These are phyloP conservation scores for Diaporthe sp. DNA, from an alignment of 2,329 filamentous ascomycete genomes.

Conservation along the genomic window DNA sequence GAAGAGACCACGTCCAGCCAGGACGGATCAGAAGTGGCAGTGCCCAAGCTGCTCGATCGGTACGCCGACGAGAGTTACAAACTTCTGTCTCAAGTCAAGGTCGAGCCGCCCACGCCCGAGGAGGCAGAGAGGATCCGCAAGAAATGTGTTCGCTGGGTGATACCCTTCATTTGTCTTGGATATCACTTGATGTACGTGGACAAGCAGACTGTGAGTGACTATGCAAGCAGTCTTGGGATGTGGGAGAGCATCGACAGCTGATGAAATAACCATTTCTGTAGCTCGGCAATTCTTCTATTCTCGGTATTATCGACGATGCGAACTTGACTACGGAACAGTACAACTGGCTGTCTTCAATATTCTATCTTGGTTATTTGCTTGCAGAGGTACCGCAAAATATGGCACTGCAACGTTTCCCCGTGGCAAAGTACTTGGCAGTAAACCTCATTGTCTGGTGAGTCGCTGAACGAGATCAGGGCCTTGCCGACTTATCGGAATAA, in stretches of 20 bases:
- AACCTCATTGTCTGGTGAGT: constrained; percentile 45
- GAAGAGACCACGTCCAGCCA: constrained; percentile 18
- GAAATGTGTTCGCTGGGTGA: constrained; percentile 53
- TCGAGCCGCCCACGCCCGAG: constrained; percentile 52
- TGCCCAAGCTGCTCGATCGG: constrained; percentile 52
- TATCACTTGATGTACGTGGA: constrained; percentile 58
- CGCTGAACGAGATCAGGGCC: no score
- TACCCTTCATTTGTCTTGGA: constrained; percentile 56
- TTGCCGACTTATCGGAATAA: no score
- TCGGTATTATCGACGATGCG: constrained; percentile 40
- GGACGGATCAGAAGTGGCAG: not conserved
- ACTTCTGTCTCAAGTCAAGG: constrained; percentile 55
- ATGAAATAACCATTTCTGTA: not conserved
- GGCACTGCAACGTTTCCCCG: constrained; percentile 38
- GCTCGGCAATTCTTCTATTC: constrained; percentile 41
- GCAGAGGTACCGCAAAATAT: constrained; percentile 40
- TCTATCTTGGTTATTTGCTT: constrained; percentile 40
- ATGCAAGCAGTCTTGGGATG: rapidly evolving
- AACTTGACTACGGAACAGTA: constrained; percentile 54
- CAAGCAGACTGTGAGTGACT: constrained; percentile 40
- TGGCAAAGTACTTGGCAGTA: constrained; percentile 37
- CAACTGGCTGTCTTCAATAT: constrained; percentile 47
- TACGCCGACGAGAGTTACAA: constrained; percentile 59
- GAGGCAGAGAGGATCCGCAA: constrained; percentile 48
- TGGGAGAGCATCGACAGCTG: not conserved